Evolutionary conservation across 257 asterid genomes (phyloP).

Genomic region (Osmanthus fragrans): DNA sequence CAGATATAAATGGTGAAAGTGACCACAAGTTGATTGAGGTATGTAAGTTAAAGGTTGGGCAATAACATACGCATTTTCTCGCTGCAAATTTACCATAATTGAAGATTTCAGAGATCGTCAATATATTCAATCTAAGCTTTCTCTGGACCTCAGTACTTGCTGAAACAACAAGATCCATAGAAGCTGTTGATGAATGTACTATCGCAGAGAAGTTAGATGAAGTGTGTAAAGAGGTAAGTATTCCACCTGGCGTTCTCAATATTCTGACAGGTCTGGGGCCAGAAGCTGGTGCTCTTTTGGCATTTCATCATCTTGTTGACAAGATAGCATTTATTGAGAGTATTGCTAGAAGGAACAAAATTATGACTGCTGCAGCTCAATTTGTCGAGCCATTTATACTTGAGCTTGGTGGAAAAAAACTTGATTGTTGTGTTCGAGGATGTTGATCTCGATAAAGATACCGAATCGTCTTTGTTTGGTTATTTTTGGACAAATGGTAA

Average conservation of each 20-base stretch:
- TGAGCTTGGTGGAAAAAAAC: no score
- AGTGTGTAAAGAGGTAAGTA: constrained; percentile 54
- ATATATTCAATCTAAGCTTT: constrained; percentile 13
- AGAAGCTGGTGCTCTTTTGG: constrained; percentile 93
- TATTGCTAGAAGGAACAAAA: no score
- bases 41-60: constrained; percentile 2
- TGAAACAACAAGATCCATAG: constrained; percentile 29
- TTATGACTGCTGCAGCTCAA: no score
- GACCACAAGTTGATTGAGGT: constrained; percentile 12
- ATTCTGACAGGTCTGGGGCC: constrained; percentile 69
- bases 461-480: no score
- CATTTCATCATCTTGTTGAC: constrained; percentile 93
- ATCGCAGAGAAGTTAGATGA: constrained; percentile 53
- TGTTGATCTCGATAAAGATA: no score
- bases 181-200: constrained; percentile 20
- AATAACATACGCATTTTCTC: constrained; percentile 23
- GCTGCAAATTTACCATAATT: constrained; percentile 17
- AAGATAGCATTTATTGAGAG: not conserved
- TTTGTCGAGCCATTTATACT: no score
- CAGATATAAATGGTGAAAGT: not conserved
- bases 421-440: no score
- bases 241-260: no score
- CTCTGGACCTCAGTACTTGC: constrained; percentile 28
- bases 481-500: no score
- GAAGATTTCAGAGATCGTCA: constrained; percentile 32